Evolutionary conservation across 768 basidiomycete species (phyloP), one percentile per base, ranked within the genome.

Genomic region (Suillus placidus): DNA sequence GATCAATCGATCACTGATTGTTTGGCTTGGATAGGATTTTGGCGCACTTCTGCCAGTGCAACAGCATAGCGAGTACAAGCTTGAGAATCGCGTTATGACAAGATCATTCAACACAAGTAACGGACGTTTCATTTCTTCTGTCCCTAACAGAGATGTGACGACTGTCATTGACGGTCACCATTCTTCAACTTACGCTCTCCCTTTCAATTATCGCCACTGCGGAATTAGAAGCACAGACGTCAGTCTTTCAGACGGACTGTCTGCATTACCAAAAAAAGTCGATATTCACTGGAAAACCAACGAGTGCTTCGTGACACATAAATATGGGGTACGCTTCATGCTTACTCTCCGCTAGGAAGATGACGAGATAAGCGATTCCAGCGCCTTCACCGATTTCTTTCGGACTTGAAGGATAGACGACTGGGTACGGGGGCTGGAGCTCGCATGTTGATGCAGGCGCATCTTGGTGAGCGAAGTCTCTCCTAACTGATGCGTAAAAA

Each of bases 241-340:
- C 58, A 14, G 60, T 54, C 61, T 65, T 26, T 26, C 49, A 51
- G 3, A 2, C 23, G 2, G 23, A 23, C 13, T 35, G 4, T 42
- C 13, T 40, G 35, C 14, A 4, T 3, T 9, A 57, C 14, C 20
- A 35, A 60, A 51, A 57, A 35, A 37, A 12, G 34, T 61, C 10
- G 14, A 64, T 67, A 63, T 81, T 79, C 70, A 85, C 83, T 0
- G 84, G 84, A 70, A 79, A 78, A 1, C 76, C 82, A 47, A 83
- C 82, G 68, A 88, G 71, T 37, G 77, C 81, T 56, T 88, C 86
- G 20, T 89, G 78, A 64, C 84, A 82, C 4, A 87, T 88, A 68
- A 82, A 87, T 18, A 87, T 68, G 20, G 79, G 77, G 69, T 85
- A 81, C 0, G 85, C 85, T 71, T 83, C 85, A 26, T 14, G 49